These are phyloP conservation scores for Leccinum pseudoinsigne DNA, from an alignment of 1,284 basidiomycete genomes.

Conservation along the genomic window DNA sequence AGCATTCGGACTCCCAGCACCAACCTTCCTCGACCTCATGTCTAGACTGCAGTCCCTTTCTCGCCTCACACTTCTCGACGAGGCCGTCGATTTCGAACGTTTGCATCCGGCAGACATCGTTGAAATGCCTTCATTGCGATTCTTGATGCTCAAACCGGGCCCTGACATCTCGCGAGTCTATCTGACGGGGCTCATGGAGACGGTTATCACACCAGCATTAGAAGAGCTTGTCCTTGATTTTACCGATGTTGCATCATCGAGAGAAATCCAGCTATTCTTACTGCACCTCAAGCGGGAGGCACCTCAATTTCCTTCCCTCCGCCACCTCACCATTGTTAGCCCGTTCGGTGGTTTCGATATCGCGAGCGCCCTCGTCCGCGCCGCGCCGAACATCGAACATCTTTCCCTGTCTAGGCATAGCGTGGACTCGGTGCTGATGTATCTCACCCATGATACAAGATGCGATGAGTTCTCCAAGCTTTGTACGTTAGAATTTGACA, in stretches of 20 bases:
- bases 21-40: conserved; percentile 21
- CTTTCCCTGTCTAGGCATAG: conserved; percentile 31
- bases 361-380: conserved; percentile 22
- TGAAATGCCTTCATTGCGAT: conserved; percentile 25
- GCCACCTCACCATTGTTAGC: conserved; percentile 21
- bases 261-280: conserved; percentile 31
- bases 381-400: conserved; percentile 28
- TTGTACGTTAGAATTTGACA: conserved; percentile 17
- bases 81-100: conserved; percentile 32
- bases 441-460: conserved; percentile 33
- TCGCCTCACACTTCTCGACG: conserved; percentile 27
- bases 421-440: conserved; percentile 24
- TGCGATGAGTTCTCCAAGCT: conserved; percentile 28
- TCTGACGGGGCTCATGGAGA: conserved; percentile 27
- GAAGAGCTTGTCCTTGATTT: conserved; percentile 30
- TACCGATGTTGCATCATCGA: conserved; percentile 25
- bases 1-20: conserved; percentile 22
- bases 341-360: conserved; percentile 30
- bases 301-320: conserved; percentile 28
- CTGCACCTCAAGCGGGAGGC: conserved; percentile 29
- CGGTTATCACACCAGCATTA: conserved; percentile 24
- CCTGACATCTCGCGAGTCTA: conserved; percentile 32
- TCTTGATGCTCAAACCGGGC: conserved; percentile 26
- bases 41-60: conserved; percentile 26
- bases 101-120: conserved; percentile 6